phyloP scores from a whole-genome alignment of 2,329 filamentous ascomycete species.

The Zalaria obscura region DNA sequence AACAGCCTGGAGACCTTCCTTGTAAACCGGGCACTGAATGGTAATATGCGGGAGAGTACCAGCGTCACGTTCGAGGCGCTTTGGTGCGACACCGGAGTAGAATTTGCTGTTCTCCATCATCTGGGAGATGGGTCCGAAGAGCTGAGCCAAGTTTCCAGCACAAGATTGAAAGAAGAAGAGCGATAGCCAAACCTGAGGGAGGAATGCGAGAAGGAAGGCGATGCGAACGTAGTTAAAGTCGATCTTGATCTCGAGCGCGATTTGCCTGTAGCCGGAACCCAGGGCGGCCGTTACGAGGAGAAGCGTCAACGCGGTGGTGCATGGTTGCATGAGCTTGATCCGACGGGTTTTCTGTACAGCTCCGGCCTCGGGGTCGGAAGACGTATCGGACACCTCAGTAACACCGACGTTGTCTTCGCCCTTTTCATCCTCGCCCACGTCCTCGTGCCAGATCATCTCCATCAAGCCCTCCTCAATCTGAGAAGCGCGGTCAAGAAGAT shows the following conservation, averaged over 20 bases:
- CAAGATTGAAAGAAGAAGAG: constrained; percentile 37
- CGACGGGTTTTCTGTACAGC: constrained; percentile 27
- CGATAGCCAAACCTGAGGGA: constrained; percentile 45
- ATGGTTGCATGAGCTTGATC: constrained; percentile 41
- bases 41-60: constrained; percentile 39
- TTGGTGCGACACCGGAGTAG: constrained; percentile 28
- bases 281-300: constrained; percentile 38
- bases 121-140: constrained; percentile 30
- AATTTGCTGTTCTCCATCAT: constrained; percentile 30
- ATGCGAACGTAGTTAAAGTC: constrained; percentile 41
- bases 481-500: constrained; percentile 37
- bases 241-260: constrained; percentile 40
- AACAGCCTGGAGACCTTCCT: constrained; percentile 24
- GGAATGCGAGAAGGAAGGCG: constrained; percentile 36
- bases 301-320: constrained; percentile 39
- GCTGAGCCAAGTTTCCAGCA: constrained; percentile 24
- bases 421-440: constrained; percentile 26
- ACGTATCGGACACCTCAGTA: constrained; percentile 14
- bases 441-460: constrained; percentile 42
- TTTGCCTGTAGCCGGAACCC: constrained; percentile 40
- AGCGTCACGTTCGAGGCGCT: constrained; percentile 20
- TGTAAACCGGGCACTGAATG: constrained; percentile 29
- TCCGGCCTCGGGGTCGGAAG: constrained; percentile 23
- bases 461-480: constrained; percentile 40
- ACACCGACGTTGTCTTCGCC: constrained; percentile 20